Percentiles rank a stretch among this genome's conserved stretches.
These are phyloP conservation scores for Paratinospora sagittata DNA, from an alignment of 164 flowering plant genomes.

Conservation along the genomic window DNA sequence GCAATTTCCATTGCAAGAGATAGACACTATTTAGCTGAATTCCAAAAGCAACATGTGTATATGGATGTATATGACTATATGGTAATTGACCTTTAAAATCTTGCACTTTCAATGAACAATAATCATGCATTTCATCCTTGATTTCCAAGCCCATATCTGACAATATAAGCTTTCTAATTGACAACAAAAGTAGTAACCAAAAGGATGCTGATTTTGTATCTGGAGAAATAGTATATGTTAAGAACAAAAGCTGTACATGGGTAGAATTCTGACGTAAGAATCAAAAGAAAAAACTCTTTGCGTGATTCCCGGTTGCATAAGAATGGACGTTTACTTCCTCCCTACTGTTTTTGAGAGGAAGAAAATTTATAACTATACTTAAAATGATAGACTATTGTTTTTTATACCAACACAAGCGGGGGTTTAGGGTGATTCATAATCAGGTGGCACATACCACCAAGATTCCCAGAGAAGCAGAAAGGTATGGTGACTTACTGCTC, in stretches of 20 bases:
- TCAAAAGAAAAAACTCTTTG: not conserved
- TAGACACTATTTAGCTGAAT: no score
- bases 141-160: not conserved
- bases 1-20: no score
- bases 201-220: not conserved
- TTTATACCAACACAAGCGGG: not conserved
- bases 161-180: not conserved
- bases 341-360: not conserved
- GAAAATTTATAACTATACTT: not conserved
- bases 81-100: not conserved
- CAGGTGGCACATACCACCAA: not conserved
- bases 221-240: not conserved
- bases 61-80: not conserved
- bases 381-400: not conserved
- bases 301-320: not conserved
- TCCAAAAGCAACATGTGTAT: not conserved
- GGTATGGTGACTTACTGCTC: slow-evolving; percentile 28
- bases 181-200: not conserved
- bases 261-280: not conserved
- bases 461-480: not conserved
- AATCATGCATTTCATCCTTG: not conserved
- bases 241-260: not conserved
- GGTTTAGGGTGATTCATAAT: not conserved
- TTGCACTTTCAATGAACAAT: no score
- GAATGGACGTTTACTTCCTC: no score